Evolutionary conservation across 305 asterid species (phyloP), one percentile per base, ranked within the genome.

Genomic region (Fraxinus baroniana): DNA sequence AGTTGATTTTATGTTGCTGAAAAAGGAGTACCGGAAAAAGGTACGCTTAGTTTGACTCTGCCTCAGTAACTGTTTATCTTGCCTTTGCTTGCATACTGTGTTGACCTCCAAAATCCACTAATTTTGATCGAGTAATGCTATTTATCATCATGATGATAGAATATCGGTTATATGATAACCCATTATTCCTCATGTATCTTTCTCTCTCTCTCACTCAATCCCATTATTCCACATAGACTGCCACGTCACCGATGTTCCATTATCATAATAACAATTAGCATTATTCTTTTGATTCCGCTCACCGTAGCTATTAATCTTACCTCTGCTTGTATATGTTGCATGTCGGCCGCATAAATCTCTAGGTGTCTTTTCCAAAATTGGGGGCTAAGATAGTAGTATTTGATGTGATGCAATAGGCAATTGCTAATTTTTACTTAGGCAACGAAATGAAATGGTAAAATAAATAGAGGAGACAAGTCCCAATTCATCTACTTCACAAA

Each of bases 21-120:
- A 90, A 91, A 94, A 94, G 89, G 99, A 94, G 86, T 97, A 97
- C 82, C 93, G 91, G 66, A 97, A 92, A 89, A 97, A 94, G 97
- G 99, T 97, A 60, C 12, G 86, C 52, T 62, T 62, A 20, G 71
- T 62, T 62, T 20, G 32, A 62, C 32, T 20, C 32, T 62, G 30
- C 12, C 30, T 20, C 5, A 60, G 12, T 60, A 60, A 22, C 70
- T 60, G 18, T 68, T 52, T 22, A 39, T 52, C 12, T 70, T 22
- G 78, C 52, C 78, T 44, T 39, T 37, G 72, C 33, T 84, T 7
- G 30, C 70, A 60, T 20, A 20, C 20, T 0, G 5, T 17, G 7
- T 52, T 15, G 62, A 52, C 62, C 20, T 15, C 2, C 62, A 17
- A 52, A 52, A 15, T 52, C 62, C 22, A 15, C 22, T 52, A 52